Conservation (phyloP, 495 filamentous ascomycete species). For the Glarea lozoyensis region DNA sequence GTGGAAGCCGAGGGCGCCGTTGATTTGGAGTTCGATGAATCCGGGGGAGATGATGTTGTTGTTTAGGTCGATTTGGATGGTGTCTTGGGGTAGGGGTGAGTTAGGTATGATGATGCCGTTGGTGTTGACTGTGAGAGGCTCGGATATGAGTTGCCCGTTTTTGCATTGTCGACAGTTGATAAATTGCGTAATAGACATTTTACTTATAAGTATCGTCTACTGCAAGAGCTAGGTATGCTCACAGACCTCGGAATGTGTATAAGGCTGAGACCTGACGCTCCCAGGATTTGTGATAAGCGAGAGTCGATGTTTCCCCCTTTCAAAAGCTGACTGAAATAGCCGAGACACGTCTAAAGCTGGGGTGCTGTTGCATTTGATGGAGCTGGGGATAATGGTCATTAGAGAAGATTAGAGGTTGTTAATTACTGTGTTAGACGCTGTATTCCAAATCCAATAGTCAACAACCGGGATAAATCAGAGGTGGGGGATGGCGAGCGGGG, state of each 20-base stretch:
- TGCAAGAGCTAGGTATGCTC: background rate
- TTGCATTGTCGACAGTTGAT: conserved; percentile 33
- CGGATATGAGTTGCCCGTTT: conserved; percentile 28
- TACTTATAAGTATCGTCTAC: no score
- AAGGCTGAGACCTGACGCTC: background rate
- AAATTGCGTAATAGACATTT: conserved; percentile 21
- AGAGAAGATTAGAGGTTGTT: no score
- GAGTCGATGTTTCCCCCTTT: no score
- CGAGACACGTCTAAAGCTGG: no score
- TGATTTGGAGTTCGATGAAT: conserved; percentile 24
- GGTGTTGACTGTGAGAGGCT: conserved; percentile 27
- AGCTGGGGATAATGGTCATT: no score
- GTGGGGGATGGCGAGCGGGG: no score
- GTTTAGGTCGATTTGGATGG: conserved; percentile 45
- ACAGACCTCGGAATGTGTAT: background rate
- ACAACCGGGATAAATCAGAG: no score
- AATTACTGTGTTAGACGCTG: no score
- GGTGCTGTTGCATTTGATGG: no score
- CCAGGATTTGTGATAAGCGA: background rate
- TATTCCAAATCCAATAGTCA: no score
- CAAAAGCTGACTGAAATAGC: no score
- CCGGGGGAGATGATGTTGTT: conserved; percentile 11
- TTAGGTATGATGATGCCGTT: conserved; percentile 29
- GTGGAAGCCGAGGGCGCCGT: conserved; percentile 57
- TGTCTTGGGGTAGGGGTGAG: conserved; percentile 19